Percentiles rank a stretch among this genome's conserved stretches.
phyloP scores from a whole-genome alignment of 768 basidiomycete species.

The Brasilioporus rufonigricans region DNA sequence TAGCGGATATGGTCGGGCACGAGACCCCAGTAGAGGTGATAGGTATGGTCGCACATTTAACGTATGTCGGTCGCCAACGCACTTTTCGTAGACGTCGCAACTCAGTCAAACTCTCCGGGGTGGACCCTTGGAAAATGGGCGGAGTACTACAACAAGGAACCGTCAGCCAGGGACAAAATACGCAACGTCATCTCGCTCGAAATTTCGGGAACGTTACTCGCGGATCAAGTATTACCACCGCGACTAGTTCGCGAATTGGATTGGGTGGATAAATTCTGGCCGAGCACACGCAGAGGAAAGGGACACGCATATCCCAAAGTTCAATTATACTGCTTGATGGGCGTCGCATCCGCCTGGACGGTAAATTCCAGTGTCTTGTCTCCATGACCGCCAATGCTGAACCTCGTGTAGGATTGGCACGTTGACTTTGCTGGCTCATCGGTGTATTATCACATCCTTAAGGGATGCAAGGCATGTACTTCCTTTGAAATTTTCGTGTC shows the following conservation, averaged over 20 bases:
- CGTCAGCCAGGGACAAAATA: constrained; percentile 74
- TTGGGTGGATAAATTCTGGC: constrained; percentile 98
- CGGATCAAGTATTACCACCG: constrained; percentile 78
- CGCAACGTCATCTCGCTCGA: constrained; percentile 96
- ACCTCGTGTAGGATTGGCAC: constrained; percentile 82
- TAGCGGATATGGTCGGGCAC: constrained; percentile 76
- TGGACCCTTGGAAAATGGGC: constrained; percentile 95
- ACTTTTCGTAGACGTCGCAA: constrained; percentile 66
- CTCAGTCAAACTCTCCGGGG: constrained; percentile 79
- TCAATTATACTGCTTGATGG: constrained; percentile 96
- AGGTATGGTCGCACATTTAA: constrained; percentile 45
- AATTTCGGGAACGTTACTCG: constrained; percentile 81
- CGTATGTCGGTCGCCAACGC: constrained; percentile 1
- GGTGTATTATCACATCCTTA: constrained; percentile 94
- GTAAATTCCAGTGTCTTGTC: constrained; percentile 44
- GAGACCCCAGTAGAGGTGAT: constrained; percentile 88
- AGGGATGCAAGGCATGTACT: constrained; percentile 69
- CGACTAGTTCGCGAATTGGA: constrained; percentile 84
- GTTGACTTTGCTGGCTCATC: constrained; percentile 97
- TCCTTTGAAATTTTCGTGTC: background rate
- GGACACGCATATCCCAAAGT: constrained; percentile 87
- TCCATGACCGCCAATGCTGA: background rate
- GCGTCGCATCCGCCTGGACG: constrained; percentile 91
- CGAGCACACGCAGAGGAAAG: constrained; percentile 67
- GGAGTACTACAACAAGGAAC: constrained; percentile 73